Percentiles rank a stretch among this genome's conserved stretches.
These are phyloP conservation scores for Aspergillus transmontanensis DNA, from an alignment of 2,329 filamentous ascomycete genomes.

Conservation along the genomic window DNA sequence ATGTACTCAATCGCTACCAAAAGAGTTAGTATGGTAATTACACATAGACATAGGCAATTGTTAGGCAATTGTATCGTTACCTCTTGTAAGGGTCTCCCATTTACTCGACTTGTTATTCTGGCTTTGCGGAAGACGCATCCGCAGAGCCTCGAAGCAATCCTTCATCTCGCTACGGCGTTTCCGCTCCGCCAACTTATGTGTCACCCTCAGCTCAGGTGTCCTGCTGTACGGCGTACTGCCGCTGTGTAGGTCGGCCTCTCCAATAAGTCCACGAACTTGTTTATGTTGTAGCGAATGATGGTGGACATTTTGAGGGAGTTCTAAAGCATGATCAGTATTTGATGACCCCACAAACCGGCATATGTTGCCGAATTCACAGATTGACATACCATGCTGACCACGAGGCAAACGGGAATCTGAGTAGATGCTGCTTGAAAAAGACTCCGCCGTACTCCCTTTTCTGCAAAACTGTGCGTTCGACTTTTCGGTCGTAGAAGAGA, in stretches of 20 bases:
- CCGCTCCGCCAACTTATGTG: constrained; percentile 53
- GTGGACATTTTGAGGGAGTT: constrained; percentile 50
- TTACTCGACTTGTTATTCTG: constrained; percentile 56
- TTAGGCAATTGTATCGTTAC: constrained; percentile 27
- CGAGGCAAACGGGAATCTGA: constrained; percentile 49
- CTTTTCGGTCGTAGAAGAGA: constrained; percentile 37
- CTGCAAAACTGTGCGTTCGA: constrained; percentile 43
- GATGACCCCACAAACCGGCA: neutral
- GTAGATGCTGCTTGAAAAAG: constrained; percentile 49
- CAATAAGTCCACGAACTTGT: constrained; percentile 50
- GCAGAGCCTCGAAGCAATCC: constrained; percentile 52
- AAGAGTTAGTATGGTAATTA: constrained; percentile 17
- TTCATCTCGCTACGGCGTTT: constrained; percentile 58
- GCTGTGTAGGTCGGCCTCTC: constrained; percentile 45
- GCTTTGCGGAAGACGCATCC: constrained; percentile 46
- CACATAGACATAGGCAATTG: neutral
- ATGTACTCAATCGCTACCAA: constrained; percentile 52
- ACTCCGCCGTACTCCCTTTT: constrained; percentile 51
- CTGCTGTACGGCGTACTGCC: constrained; percentile 51
- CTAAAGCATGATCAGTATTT: constrained; percentile 26
- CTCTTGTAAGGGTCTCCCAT: constrained; percentile 54
- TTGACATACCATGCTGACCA: constrained; percentile 50
- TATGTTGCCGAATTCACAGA: neutral
- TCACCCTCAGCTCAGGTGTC: constrained; percentile 53
- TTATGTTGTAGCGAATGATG: constrained; percentile 53